A percentile compares a stretch with the other conserved stretches of the same genome.
Evolutionary conservation across 2,329 filamentous ascomycete species (phyloP).

Genomic region (Nemania serpens): DNA sequence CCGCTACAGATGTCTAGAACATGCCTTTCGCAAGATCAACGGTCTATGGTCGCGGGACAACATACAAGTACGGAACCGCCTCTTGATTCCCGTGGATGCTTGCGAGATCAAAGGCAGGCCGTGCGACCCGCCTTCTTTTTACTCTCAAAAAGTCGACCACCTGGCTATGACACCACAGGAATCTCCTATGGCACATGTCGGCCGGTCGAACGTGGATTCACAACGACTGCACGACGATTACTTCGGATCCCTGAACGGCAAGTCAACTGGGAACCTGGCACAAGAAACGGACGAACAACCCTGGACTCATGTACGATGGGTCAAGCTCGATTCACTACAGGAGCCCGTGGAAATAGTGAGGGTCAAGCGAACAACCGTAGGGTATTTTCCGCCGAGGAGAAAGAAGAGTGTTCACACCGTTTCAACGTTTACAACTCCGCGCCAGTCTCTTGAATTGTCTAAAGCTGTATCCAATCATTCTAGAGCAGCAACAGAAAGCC

Average conservation of each 20-base stretch:
- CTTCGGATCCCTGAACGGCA: conserved; percentile 47
- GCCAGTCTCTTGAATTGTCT: conserved; percentile 65
- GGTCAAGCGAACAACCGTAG: conserved; percentile 77
- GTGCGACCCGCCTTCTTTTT: conserved; percentile 57
- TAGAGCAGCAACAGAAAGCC: conserved; percentile 37
- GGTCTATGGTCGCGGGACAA: conserved; percentile 93
- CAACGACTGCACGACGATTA: conserved; percentile 46
- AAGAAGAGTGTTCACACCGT: conserved; percentile 78
- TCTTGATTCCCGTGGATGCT: conserved; percentile 86
- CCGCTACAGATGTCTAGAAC: conserved; percentile 84
- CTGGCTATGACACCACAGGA: conserved; percentile 54
- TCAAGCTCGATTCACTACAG: conserved; percentile 71
- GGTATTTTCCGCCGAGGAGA: conserved; percentile 88
- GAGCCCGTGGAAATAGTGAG: conserved; percentile 84
- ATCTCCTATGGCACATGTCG: conserved; percentile 34
- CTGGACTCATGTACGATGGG: conserved; percentile 91
- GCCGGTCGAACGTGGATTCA: conserved; percentile 28
- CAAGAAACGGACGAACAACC: conserved; percentile 63
- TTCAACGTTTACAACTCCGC: conserved; percentile 70
- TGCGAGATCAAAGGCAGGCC: conserved; percentile 81
- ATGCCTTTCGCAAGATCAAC: conserved; percentile 84
- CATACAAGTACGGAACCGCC: conserved; percentile 79
- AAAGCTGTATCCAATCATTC: conserved; percentile 44
- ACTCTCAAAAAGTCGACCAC: conserved; percentile 53
- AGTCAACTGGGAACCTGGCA: conserved; percentile 33